phyloP scores from a whole-genome alignment of 148 eudicot species.

The Amaranthus cruentus region DNA sequence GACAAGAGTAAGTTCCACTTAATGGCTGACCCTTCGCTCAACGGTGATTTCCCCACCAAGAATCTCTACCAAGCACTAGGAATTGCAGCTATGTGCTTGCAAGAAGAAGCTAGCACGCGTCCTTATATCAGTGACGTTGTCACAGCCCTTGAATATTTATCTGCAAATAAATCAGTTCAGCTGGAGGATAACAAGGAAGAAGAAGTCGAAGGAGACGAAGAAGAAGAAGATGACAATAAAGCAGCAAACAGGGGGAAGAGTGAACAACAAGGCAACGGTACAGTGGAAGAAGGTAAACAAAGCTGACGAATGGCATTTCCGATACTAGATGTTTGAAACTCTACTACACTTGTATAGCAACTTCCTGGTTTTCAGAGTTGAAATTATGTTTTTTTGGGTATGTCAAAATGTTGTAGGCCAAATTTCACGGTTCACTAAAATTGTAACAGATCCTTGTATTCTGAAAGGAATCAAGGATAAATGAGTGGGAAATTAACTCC shows the following conservation, averaged over 20 bases:
- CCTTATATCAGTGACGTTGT: slow-evolving; percentile 79
- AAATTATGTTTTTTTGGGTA: not conserved
- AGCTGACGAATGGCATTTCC: slow-evolving; percentile 8
- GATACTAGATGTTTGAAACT: slow-evolving; percentile 5
- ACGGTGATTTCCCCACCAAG: slow-evolving; percentile 55
- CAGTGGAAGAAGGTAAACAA: not conserved
- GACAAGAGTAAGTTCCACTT: slow-evolving; percentile 62
- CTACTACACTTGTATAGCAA: not conserved
- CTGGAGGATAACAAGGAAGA: slow-evolving; percentile 20
- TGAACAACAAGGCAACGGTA: not conserved
- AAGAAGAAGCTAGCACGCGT: slow-evolving; percentile 61
- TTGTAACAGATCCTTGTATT: slow-evolving; percentile 4
- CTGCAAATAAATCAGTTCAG: slow-evolving; percentile 18
- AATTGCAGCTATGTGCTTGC: slow-evolving; percentile 90
- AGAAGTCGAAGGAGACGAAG: slow-evolving; percentile 10
- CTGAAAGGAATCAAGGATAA: not conserved
- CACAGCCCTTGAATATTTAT: slow-evolving; percentile 56
- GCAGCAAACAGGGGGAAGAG: not conserved
- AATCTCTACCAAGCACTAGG: slow-evolving; percentile 81
- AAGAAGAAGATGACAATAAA: slow-evolving; percentile 3
- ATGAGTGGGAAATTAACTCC: not conserved
- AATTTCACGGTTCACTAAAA: not conserved
- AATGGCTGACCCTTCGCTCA: slow-evolving; percentile 74
- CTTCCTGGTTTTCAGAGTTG: not conserved
- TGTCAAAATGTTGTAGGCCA: not conserved